Evolutionary conservation across 805 yeast genomes (phyloP), one percentile per base, ranked within the genome.

Genomic region (Hanseniaspora hatyaiensis): DNA sequence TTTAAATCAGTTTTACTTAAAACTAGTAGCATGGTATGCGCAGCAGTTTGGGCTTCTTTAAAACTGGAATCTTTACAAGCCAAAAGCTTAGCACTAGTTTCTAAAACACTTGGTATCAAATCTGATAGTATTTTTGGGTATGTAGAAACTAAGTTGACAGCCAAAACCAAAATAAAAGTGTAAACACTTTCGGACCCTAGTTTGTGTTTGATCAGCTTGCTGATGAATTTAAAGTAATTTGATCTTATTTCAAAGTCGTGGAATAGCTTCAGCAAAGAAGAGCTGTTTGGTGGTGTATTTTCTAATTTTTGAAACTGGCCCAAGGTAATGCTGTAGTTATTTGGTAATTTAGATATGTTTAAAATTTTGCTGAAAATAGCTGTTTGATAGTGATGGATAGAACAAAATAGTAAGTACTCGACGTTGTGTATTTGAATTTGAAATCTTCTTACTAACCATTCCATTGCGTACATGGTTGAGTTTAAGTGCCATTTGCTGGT

Each of bases 371-470:
- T 72, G 62, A 92, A 92, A 5, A 83, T 70, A 0, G 87, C 80
- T 32, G 75, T 70, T 54, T 72, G 75, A 64, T 80, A 85, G 65
- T 82, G 85, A n/a, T 96, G 94, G 54, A 92, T 69, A 1, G 82
- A 72, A 2, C 88, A 71, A 49, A 89, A 63, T 38, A 92, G 59
- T 28, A 92, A 59, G 47, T 69, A 60, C 61, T 89, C 97, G 0
- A 87, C 67, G 57, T 83, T 86, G 57, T 82, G 80, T 41, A 83
- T 70, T 60, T 92, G 88, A 54, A 86, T 77, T 59, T 86, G 80
- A 67, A 79, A 92, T 56, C 97, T 74, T 66, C 98, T 80, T 16
- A 92, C 80, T 20, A 88, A 75, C 98, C 98, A 92, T 67, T 92
- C 98, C 11, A 86, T 70, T 4, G 96, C 89, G 55, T 80, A 79